These are phyloP conservation scores for Alternaria alternata DNA, from an alignment of 2,329 filamentous ascomycete species.

Conservation along the genomic window DNA sequence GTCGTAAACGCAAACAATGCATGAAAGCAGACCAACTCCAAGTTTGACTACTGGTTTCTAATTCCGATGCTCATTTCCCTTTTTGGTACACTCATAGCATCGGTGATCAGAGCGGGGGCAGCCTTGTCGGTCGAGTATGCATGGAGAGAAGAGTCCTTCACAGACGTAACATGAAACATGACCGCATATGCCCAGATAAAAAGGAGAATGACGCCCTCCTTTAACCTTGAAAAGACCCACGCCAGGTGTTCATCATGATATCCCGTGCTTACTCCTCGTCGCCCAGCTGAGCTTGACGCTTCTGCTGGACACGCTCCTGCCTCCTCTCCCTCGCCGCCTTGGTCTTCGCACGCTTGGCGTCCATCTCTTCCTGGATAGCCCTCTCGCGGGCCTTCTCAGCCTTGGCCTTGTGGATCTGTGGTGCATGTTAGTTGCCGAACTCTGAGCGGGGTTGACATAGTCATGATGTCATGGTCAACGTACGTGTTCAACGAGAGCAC, in stretches of 20 bases:
- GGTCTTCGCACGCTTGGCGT: slow-evolving; percentile 99
- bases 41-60: slow-evolving; percentile 46
- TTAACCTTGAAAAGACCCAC: slow-evolving; percentile 53
- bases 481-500: slow-evolving; percentile 99
- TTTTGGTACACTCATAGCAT: slow-evolving; percentile 50
- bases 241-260: slow-evolving; percentile 52
- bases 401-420: slow-evolving; percentile 99
- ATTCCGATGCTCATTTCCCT: slow-evolving; percentile 46
- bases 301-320: slow-evolving; percentile 87
- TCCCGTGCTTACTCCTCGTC: slow-evolving; percentile 62
- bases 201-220: slow-evolving; percentile 51
- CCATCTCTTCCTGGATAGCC: slow-evolving; percentile 98
- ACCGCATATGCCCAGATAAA: slow-evolving; percentile 54
- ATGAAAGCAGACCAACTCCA: slow-evolving; percentile 36
- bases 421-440: slow-evolving; percentile 37
- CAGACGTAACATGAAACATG: slow-evolving; percentile 56
- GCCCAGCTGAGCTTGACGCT: slow-evolving; percentile 85
- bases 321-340: slow-evolving; percentile 99
- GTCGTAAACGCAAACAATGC: slow-evolving; percentile 6
- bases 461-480: slow-evolving; percentile 61
- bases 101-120: slow-evolving; percentile 42
- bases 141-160: slow-evolving; percentile 50
- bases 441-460: slow-evolving; percentile 28
- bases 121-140: slow-evolving; percentile 48
- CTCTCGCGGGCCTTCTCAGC: slow-evolving; percentile 98